Evolutionary conservation across 305 asterid genomes (phyloP).

Genomic region (Ilex paraguariensis): DNA sequence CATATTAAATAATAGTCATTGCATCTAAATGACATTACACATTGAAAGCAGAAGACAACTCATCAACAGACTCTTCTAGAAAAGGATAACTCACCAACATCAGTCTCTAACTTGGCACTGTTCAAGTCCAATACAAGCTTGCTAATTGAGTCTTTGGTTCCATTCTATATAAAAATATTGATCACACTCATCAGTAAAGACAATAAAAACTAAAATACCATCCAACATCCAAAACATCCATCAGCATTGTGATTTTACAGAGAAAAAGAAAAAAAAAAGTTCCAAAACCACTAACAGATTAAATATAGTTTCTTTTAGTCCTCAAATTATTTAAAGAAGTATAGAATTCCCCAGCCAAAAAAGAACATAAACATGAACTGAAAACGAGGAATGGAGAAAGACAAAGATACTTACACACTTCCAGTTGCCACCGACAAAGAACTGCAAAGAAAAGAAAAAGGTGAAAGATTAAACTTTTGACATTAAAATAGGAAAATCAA

Average conservation of each 20-base stretch:
- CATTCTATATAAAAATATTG: constrained; percentile 45
- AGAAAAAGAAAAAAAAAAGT: not conserved
- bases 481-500: constrained; percentile 1
- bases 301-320: not conserved
- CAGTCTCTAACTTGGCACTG: constrained; percentile 75
- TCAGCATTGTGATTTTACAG: constrained; percentile 5
- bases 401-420: constrained; percentile 71
- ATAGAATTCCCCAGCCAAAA: not conserved
- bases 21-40: not conserved
- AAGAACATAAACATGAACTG: not conserved
- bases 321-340: not conserved
- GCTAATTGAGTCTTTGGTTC: constrained; percentile 81
- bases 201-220: constrained; percentile 11
- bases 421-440: constrained; percentile 97
- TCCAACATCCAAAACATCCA: constrained; percentile 9
- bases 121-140: constrained; percentile 85
- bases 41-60: constrained; percentile 4
- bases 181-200: constrained; percentile 8
- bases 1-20: not conserved
- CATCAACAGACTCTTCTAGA: too few species aligned
- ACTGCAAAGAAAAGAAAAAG: constrained; percentile 50
- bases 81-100: constrained; percentile 67
- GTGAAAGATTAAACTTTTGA: constrained; percentile 16
- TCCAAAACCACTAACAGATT: not conserved
- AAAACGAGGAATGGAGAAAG: not conserved